Evolutionary conservation across 2,329 filamentous ascomycete species (phyloP).

Genomic region (Epichloe baconii): DNA sequence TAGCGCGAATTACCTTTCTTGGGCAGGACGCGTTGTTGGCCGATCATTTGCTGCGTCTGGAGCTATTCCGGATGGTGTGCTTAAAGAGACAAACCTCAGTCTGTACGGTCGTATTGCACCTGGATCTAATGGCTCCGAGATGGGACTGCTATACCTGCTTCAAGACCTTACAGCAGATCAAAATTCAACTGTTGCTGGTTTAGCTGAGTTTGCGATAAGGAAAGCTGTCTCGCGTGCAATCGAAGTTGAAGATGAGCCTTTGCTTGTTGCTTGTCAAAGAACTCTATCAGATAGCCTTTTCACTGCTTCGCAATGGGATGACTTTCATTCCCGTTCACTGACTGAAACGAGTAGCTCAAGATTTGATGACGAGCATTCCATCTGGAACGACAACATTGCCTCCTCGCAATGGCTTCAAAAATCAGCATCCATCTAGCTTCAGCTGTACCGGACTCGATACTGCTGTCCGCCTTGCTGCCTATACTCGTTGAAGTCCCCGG

Average conservation of each 20-base stretch:
- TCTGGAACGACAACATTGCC: constrained; percentile 27
- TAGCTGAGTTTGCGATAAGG: constrained; percentile 48
- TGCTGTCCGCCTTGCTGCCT: constrained; percentile 55
- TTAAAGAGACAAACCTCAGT: constrained; percentile 45
- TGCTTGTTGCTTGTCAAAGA: constrained; percentile 37
- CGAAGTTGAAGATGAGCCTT: constrained; percentile 30
- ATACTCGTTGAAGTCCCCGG: constrained; percentile 52
- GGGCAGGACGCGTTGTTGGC: constrained; percentile 77
- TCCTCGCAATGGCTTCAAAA: constrained; percentile 44
- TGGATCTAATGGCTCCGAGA: constrained; percentile 44
- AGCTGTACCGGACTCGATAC: constrained; percentile 46
- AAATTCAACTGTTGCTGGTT: constrained; percentile 40
- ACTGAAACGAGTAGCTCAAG: constrained; percentile 21
- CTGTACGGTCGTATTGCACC: constrained; percentile 34
- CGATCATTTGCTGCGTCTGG: constrained; percentile 71
- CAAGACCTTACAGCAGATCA: constrained; percentile 47
- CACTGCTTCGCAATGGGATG: constrained; percentile 42
- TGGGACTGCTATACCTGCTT: constrained; percentile 47
- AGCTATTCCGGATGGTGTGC: constrained; percentile 44
- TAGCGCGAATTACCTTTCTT: constrained; percentile 60
- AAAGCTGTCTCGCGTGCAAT: constrained; percentile 41
- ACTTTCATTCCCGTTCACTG: constrained; percentile 41
- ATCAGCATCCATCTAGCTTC: constrained; percentile 49
- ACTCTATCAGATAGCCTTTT: constrained; percentile 39
- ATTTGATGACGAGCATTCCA: constrained; percentile 9